phyloP scores from a whole-genome alignment of 2,329 filamentous ascomycete genomes.

The Geosmithia putterillii region DNA sequence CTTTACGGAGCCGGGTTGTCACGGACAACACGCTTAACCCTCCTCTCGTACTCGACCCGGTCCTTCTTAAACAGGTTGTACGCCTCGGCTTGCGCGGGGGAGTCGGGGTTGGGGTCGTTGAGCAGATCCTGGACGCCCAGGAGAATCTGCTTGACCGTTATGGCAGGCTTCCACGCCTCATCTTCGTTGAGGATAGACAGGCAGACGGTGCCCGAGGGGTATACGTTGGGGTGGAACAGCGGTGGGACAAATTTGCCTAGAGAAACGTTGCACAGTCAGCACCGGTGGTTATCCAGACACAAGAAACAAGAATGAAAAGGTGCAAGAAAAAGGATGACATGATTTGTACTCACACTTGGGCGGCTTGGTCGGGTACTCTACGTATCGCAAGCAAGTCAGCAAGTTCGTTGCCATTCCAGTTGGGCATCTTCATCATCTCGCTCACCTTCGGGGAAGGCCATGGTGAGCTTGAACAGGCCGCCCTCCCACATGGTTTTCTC shows the following conservation, averaged over 20 bases:
- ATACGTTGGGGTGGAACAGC: slow-evolving; percentile 96
- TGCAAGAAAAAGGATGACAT: background rate
- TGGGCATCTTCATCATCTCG: background rate
- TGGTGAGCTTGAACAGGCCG: slow-evolving; percentile 89
- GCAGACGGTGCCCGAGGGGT: slow-evolving; percentile 94
- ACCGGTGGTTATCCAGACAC: background rate
- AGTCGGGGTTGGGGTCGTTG: slow-evolving; percentile 93
- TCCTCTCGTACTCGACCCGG: slow-evolving; percentile 72
- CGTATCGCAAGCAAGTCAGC: background rate
- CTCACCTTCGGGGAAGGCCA: slow-evolving; percentile 86
- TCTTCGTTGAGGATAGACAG: slow-evolving; percentile 96
- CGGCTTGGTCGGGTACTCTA: slow-evolving; percentile 97
- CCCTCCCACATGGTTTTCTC: slow-evolving; percentile 96
- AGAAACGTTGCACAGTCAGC: background rate
- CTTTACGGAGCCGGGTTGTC: slow-evolving; percentile 69
- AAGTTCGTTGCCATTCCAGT: slow-evolving; percentile 6
- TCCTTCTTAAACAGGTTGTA: slow-evolving; percentile 97
- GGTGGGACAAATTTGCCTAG: slow-evolving; percentile 91
- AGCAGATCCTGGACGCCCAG: slow-evolving; percentile 92
- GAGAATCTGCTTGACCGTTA: slow-evolving; percentile 96
- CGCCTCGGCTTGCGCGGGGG: slow-evolving; percentile 90
- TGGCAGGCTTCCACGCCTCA: slow-evolving; percentile 96
- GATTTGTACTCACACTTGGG: slow-evolving; percentile 69
- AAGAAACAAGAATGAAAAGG: background rate
- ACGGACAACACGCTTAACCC: slow-evolving; percentile 73